Evolutionary conservation across 805 yeast species (phyloP).

Genomic region (Huiozyma sinensis): DNA sequence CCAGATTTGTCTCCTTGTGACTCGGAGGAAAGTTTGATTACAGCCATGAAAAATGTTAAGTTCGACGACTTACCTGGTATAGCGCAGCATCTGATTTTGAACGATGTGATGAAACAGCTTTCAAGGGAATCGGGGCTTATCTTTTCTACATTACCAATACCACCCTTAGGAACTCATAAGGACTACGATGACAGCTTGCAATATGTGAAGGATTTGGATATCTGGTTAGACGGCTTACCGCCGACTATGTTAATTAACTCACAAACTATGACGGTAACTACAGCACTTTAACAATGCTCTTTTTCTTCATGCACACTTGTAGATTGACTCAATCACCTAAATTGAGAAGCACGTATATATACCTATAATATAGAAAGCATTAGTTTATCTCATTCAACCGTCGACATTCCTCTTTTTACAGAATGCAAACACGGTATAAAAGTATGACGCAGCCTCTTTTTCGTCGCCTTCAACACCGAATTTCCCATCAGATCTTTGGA

Average conservation of each 20-base stretch:
- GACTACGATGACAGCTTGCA: slow-evolving; percentile 58
- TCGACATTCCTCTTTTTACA: slow-evolving; percentile 39
- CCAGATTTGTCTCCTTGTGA: slow-evolving; percentile 26
- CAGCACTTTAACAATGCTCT: slow-evolving; percentile 50
- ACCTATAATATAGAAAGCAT: not conserved
- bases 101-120: slow-evolving; percentile 64
- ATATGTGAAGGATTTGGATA: slow-evolving; percentile 62
- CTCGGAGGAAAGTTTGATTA: slow-evolving; percentile 25
- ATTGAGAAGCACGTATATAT: not conserved
- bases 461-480: slow-evolving; percentile 85
- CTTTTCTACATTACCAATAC: slow-evolving; percentile 86
- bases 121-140: slow-evolving; percentile 61
- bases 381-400: not conserved
- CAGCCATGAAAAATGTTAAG: slow-evolving; percentile 33
- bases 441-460: slow-evolving; percentile 77
- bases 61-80: slow-evolving; percentile 86
- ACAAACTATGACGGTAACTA: slow-evolving; percentile 92
- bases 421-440: slow-evolving; percentile 76
- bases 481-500: slow-evolving; percentile 67
- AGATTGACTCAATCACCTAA: not conserved
- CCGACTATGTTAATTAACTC: slow-evolving; percentile 79
- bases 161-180: slow-evolving; percentile 70
- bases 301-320: not conserved
- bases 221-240: slow-evolving; percentile 76
- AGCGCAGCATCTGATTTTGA: slow-evolving; percentile 81